Evolutionary conservation across 768 basidiomycete species (phyloP).

Genomic region (Tylopilus cervinicoccineus): DNA sequence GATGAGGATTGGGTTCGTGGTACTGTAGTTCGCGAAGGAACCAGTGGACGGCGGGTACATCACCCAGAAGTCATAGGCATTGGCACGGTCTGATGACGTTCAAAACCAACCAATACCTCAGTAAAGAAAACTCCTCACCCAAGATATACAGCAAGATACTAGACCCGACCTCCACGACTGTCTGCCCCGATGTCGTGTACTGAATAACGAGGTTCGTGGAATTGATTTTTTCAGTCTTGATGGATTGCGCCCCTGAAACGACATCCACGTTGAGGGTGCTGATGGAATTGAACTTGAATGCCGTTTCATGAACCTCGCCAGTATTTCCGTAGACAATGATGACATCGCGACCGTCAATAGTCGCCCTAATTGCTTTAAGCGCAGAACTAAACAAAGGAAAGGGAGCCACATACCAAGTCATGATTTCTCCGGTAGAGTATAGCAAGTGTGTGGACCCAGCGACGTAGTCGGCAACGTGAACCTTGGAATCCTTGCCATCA

Average conservation of each 20-base stretch:
- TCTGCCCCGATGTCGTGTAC: constrained; percentile 45
- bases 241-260: constrained; percentile 23
- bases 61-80: constrained; percentile 51
- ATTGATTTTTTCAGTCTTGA: constrained; percentile 36
- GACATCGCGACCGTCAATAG: constrained; percentile 44
- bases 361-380: constrained; percentile 34
- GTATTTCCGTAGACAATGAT: constrained; percentile 46
- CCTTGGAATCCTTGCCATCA: constrained; percentile 51
- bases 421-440: constrained; percentile 47
- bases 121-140: constrained; percentile 27
- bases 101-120: background rate
- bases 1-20: constrained; percentile 41
- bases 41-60: constrained; percentile 38
- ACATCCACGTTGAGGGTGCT: constrained; percentile 21
- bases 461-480: constrained; percentile 46
- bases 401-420: constrained; percentile 38
- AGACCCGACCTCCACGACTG: constrained; percentile 41
- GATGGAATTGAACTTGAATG: constrained; percentile 35
- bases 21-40: constrained; percentile 33
- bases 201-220: constrained; percentile 38
- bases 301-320: constrained; percentile 48
- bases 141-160: constrained; percentile 41
- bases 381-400: background rate
- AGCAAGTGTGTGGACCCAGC: constrained; percentile 42
- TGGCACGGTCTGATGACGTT: constrained; percentile 38